These are phyloP conservation scores for Hypoxylon fuscum DNA, from an alignment of 495 filamentous ascomycete genomes.

Conservation along the genomic window DNA sequence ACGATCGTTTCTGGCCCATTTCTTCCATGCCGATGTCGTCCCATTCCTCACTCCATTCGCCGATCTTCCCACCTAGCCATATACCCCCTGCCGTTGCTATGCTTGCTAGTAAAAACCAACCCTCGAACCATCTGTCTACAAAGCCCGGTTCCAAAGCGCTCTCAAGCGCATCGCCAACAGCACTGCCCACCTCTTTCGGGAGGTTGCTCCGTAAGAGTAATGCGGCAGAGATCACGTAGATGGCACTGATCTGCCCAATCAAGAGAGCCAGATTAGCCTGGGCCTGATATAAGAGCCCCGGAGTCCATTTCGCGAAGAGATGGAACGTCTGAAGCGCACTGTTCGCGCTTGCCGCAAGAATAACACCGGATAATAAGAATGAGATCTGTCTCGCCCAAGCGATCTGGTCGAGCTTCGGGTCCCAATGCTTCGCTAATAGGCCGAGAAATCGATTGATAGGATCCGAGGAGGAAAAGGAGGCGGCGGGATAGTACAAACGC, in stretches of 20 bases:
- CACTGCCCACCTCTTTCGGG: constrained; percentile 73
- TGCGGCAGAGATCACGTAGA: constrained; percentile 80
- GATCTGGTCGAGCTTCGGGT: constrained; percentile 71
- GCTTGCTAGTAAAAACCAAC: constrained; percentile 75
- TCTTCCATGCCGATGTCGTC: constrained; percentile 73
- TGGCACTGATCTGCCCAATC: constrained; percentile 77
- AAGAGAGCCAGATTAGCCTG: constrained; percentile 76
- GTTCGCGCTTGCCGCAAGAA: constrained; percentile 78
- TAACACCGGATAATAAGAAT: constrained; percentile 79
- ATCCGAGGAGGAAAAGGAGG: constrained; percentile 73
- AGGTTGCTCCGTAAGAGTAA: constrained; percentile 77
- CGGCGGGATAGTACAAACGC: constrained; percentile 57
- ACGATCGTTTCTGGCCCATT: constrained; percentile 70
- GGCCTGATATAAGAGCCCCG: constrained; percentile 66
- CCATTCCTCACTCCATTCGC: constrained; percentile 64
- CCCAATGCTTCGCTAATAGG: constrained; percentile 76
- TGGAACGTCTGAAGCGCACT: constrained; percentile 79
- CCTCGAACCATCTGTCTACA: constrained; percentile 89
- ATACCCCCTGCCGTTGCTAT: constrained; percentile 70
- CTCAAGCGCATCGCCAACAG: constrained; percentile 75
- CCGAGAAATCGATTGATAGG: constrained; percentile 80
- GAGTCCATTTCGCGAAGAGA: constrained; percentile 74
- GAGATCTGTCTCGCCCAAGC: constrained; percentile 82
- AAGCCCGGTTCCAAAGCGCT: constrained; percentile 73
- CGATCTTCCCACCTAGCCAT: constrained; percentile 70